Conservation (phyloP, 1,284 basidiomycete genomes). For the Coniophora puteana region DNA sequence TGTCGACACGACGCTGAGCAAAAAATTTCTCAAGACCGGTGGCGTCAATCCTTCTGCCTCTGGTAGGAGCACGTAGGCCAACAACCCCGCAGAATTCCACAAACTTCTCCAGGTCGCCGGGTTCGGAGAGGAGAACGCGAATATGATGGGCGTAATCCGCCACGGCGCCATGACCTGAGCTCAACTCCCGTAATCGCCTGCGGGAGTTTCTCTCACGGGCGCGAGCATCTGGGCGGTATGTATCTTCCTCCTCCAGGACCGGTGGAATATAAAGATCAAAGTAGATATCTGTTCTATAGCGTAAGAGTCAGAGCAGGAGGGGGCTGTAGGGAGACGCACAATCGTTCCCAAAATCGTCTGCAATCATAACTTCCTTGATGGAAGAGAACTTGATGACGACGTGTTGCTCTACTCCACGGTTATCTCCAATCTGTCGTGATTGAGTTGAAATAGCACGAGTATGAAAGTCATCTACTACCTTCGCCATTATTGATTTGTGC, state of each 20-base stretch:
- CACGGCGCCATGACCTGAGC: conserved; percentile 45
- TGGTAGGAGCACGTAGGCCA: conserved; percentile 34
- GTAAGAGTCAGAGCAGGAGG: too few species aligned
- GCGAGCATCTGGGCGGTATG: conserved; percentile 37
- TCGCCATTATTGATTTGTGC: conserved; percentile 54
- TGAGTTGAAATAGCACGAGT: conserved; percentile 1
- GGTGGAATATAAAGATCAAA: conserved; percentile 54
- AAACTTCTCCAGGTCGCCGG: conserved; percentile 39
- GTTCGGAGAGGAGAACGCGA: conserved; percentile 42
- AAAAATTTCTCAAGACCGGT: conserved; percentile 44
- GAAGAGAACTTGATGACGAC: conserved; percentile 50
- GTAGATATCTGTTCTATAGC: conserved; percentile 40
- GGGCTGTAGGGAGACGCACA: conserved; percentile 24
- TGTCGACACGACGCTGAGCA: conserved; percentile 36
- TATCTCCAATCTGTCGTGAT: conserved; percentile 42
- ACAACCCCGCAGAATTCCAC: conserved; percentile 43
- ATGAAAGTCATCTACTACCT: too few species aligned
- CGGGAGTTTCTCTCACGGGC: too few species aligned
- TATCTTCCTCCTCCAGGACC: conserved; percentile 44
- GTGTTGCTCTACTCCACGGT: conserved; percentile 40
- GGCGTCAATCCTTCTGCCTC: conserved; percentile 37
- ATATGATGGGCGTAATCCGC: conserved; percentile 58
- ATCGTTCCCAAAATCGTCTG: conserved; percentile 39
- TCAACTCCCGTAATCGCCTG: conserved; percentile 44
- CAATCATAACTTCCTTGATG: conserved; percentile 52